phyloP scores from a whole-genome alignment of 1,284 basidiomycete genomes.

The Acaromyces ingoldii region DNA sequence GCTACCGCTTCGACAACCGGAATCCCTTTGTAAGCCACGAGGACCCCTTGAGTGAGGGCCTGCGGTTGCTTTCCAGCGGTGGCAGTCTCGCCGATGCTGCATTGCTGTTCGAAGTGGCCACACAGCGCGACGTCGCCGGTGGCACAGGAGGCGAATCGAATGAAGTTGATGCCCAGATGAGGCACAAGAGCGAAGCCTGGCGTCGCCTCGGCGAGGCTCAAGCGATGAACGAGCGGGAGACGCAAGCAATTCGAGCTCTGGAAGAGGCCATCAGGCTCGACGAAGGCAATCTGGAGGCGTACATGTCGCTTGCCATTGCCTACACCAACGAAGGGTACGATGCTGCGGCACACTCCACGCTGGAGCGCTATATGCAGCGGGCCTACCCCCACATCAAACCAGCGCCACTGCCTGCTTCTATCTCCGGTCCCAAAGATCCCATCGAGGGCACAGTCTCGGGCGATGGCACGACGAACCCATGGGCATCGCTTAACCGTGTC shows the following conservation, averaged over 20 bases:
- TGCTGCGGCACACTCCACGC: conserved; percentile 75
- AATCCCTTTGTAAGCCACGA: conserved; percentile 65
- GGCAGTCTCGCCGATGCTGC: conserved; percentile 80
- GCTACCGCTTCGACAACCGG: conserved; percentile 30
- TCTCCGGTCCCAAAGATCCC: conserved; percentile 58
- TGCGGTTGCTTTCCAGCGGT: conserved; percentile 65
- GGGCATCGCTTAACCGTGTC: conserved; percentile 77
- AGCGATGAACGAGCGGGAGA: conserved; percentile 84
- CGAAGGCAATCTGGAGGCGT: conserved; percentile 63
- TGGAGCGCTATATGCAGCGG: conserved; percentile 78
- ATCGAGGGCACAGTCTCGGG: conserved; percentile 42
- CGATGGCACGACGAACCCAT: conserved; percentile 58
- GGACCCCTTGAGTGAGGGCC: conserved; percentile 58
- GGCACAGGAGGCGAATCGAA: conserved; percentile 61
- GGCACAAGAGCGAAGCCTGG: conserved; percentile 73
- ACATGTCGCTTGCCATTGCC: conserved; percentile 70
- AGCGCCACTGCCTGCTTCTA: conserved; percentile 58
- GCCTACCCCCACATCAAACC: conserved; percentile 63
- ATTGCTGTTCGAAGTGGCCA: conserved; percentile 78
- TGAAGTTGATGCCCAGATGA: conserved; percentile 40
- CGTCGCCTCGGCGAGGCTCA: conserved; percentile 84
- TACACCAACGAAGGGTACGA: conserved; percentile 96
- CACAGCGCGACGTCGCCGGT: conserved; percentile 33
- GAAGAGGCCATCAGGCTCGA: conserved; percentile 62
- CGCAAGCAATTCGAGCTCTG: conserved; percentile 57